A percentile compares a stretch with the other conserved stretches of the same genome.
These are phyloP conservation scores for Hygrocybe punicea DNA, from an alignment of 768 basidiomycete genomes.

Conservation along the genomic window DNA sequence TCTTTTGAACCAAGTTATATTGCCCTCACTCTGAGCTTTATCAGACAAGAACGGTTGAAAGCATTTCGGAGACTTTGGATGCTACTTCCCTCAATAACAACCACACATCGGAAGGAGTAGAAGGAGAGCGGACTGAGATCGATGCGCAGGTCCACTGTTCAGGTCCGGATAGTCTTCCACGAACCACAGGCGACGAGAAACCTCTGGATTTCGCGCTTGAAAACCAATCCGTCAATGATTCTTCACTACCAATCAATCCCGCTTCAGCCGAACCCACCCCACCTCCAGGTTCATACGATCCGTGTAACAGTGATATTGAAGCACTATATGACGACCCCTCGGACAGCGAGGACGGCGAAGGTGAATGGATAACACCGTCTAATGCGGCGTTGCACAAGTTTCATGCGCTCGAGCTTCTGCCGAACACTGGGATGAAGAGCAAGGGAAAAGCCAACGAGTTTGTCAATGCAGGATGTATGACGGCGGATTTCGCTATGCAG, in stretches of 20 bases:
- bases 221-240: background rate
- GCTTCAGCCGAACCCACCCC: background rate
- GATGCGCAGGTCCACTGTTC: no score
- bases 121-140: no score
- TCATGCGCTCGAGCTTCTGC: constrained; percentile 76
- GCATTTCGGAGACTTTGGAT: no score
- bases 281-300: background rate
- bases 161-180: no score
- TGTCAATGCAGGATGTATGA: constrained; percentile 86
- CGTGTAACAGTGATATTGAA: background rate
- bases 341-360: constrained; percentile 77
- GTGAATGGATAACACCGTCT: constrained; percentile 94
- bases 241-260: background rate
- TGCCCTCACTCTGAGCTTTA: background rate
- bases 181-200: background rate
- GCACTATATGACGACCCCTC: constrained; percentile 71
- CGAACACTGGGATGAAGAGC: constrained; percentile 45
- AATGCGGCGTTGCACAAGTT: constrained; percentile 88
- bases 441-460: constrained; percentile 36
- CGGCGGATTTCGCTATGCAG: constrained; percentile 98
- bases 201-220: background rate
- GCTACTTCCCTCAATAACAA: no score
- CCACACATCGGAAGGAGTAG: no score
- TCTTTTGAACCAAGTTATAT: constrained; percentile 20
- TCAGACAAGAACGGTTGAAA: no score